Conservation (phyloP, 1,284 basidiomycete species). For the Puccinia horiana region DNA sequence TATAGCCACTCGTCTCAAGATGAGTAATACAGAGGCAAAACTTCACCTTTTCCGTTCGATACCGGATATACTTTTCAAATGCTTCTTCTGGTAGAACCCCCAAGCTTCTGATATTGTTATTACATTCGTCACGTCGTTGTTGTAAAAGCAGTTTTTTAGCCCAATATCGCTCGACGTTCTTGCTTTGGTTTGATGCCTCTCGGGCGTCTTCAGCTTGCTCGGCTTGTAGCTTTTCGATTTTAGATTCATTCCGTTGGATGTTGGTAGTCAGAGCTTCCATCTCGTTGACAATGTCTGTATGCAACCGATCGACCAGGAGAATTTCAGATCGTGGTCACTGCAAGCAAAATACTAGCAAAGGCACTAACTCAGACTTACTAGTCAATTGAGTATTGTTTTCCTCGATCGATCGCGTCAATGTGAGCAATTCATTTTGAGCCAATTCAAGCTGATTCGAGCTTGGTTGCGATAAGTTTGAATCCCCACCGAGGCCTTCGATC, state of each 20-base stretch:
- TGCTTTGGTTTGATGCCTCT: slow-evolving; percentile 83
- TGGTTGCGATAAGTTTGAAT: slow-evolving; percentile 64
- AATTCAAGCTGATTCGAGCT: slow-evolving; percentile 68
- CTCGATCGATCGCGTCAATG: slow-evolving; percentile 69
- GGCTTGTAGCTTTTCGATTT: slow-evolving; percentile 74
- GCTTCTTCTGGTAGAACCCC: slow-evolving; percentile 96
- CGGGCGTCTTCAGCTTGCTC: slow-evolving; percentile 83
- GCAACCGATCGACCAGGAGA: background rate
- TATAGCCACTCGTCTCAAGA: background rate
- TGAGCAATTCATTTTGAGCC: slow-evolving; percentile 69
- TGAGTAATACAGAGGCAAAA: background rate
- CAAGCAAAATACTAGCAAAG: background rate
- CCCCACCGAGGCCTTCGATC: slow-evolving; percentile 73
- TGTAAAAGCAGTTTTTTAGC: slow-evolving; percentile 83
- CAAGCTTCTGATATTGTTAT: slow-evolving; percentile 89
- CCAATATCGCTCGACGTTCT: slow-evolving; percentile 89
- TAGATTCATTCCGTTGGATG: slow-evolving; percentile 68
- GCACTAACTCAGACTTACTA: slow-evolving; percentile 54
- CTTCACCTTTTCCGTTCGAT: slow-evolving; percentile 73
- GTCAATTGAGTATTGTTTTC: slow-evolving; percentile 67
- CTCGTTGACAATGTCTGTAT: slow-evolving; percentile 52
- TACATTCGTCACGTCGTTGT: slow-evolving; percentile 85
- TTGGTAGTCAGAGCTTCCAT: slow-evolving; percentile 68
- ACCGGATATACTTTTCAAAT: slow-evolving; percentile 86
- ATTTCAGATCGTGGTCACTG: background rate